These are phyloP conservation scores for Ajuga reptans DNA, from an alignment of 305 asterid genomes.

Conservation along the genomic window DNA sequence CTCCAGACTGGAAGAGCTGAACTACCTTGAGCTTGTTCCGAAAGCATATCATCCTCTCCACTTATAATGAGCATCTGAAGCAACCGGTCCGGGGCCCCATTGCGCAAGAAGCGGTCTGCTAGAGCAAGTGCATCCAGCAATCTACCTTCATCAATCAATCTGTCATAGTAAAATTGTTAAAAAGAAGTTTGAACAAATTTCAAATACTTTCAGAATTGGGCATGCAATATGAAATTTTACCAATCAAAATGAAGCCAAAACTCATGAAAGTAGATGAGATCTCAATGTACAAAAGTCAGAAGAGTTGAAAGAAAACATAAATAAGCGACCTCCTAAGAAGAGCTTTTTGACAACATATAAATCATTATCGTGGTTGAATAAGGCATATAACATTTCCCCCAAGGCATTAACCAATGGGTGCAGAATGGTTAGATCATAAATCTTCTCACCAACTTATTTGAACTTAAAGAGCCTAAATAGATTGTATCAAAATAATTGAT, in stretches of 20 bases:
- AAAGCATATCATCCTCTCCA: slow-evolving; percentile 48
- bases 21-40: slow-evolving; percentile 48
- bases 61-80: slow-evolving; percentile 69
- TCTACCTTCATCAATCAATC: slow-evolving; percentile 88
- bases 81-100: slow-evolving; percentile 85
- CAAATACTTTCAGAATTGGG: neutral
- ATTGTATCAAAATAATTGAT: neutral
- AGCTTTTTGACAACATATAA: slow-evolving; percentile 7
- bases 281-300: neutral
- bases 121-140: slow-evolving; percentile 91
- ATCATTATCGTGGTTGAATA: slow-evolving; percentile 5
- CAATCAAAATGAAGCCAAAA: slow-evolving; percentile 8
- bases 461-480: slow-evolving; percentile 10
- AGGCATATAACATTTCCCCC: neutral
- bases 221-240: neutral
- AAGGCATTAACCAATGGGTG: slow-evolving; percentile 1
- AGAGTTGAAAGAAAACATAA: neutral
- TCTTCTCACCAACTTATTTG: neutral
- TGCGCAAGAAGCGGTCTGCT: slow-evolving; percentile 87
- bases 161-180: slow-evolving; percentile 29
- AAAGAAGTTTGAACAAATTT: slow-evolving; percentile 6
- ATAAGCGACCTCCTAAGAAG: slow-evolving; percentile 5
- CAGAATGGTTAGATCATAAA: slow-evolving; percentile 10
- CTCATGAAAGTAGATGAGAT: neutral
- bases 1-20: slow-evolving; percentile 58